Percentiles rank a stretch among this genome's conserved stretches.
Evolutionary conservation across 129 eudicot genomes (phyloP).

Genomic region (Ambrosia artemisiifolia): DNA sequence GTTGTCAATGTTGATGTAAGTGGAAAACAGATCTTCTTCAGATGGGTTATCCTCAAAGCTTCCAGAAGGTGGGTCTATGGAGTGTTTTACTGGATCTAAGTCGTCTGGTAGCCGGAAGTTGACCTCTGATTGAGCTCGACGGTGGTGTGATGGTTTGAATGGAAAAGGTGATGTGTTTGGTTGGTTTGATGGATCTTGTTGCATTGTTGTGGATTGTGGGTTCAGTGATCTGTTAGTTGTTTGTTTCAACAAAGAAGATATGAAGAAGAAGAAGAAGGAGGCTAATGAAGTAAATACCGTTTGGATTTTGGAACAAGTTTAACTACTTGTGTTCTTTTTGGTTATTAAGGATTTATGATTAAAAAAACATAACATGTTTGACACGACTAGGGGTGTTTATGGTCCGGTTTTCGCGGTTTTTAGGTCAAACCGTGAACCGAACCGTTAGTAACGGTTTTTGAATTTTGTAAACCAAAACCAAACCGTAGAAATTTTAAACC

Average conservation of each 20-base stretch:
- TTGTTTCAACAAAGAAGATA: too few species aligned
- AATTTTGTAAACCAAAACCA: too few species aligned
- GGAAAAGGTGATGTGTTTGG: constrained; percentile 33
- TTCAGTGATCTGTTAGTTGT: not conserved
- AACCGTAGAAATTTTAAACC: too few species aligned
- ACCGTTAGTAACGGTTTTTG: too few species aligned
- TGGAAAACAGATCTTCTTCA: constrained; percentile 70
- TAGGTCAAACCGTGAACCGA: too few species aligned
- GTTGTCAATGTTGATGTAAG: constrained; percentile 76
- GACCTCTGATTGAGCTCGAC: constrained; percentile 84
- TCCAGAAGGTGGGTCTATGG: constrained; percentile 59
- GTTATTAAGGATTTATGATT: not conserved
- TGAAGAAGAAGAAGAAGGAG: not conserved
- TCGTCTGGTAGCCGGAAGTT: constrained; percentile 79
- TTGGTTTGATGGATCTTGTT: constrained; percentile 55
- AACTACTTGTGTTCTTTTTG: not conserved
- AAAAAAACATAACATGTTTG: too few species aligned
- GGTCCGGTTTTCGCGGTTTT: too few species aligned
- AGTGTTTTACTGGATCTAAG: constrained; percentile 58
- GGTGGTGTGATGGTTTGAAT: constrained; percentile 64
- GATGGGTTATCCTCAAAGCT: constrained; percentile 73
- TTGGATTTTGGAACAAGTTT: not conserved
- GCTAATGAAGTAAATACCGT: not conserved
- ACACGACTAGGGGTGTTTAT: too few species aligned
- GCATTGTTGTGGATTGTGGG: constrained; percentile 37